Conservation (phyloP, 192 early-diverging fungal genomes). For the Phlyctochytrium arcticum region DNA sequence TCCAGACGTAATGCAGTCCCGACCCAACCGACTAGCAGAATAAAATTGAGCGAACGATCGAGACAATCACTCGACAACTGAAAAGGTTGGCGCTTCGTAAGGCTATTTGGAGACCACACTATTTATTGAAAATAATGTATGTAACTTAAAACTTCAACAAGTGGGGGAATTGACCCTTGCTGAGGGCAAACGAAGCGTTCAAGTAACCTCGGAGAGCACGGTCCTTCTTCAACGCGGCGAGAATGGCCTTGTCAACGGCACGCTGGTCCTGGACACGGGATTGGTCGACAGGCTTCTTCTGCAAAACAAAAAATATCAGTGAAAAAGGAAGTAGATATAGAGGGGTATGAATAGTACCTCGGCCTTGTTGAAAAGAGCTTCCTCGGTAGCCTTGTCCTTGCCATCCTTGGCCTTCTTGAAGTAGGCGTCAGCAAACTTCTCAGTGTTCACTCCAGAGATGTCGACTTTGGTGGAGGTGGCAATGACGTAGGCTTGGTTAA, state of each 20-base stretch:
- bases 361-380: constrained; percentile 81
- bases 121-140: no score
- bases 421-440: constrained; percentile 89
- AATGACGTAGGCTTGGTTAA: constrained; percentile 99
- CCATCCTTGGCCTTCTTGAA: constrained; percentile 78
- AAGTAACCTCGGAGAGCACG: constrained; percentile 90
- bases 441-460: constrained; percentile 69
- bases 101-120: no score
- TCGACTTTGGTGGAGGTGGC: constrained; percentile 99
- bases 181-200: constrained; percentile 78
- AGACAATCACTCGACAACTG: no score
- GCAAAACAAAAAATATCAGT: constrained; percentile 5
- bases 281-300: constrained; percentile 77
- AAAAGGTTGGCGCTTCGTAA: no score
- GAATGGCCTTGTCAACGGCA: constrained; percentile 77
- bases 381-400: constrained; percentile 77
- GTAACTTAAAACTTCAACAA: constrained; percentile 94
- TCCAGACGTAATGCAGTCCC: no score
- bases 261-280: constrained; percentile 87
- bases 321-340: neutral
- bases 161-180: constrained; percentile 97
- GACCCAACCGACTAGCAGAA: no score
- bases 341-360: constrained; percentile 24
- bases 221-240: constrained; percentile 76
- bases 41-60: no score